Conservation (phyloP, 208 protist genomes). For the Crithidia brevicula region DNA sequence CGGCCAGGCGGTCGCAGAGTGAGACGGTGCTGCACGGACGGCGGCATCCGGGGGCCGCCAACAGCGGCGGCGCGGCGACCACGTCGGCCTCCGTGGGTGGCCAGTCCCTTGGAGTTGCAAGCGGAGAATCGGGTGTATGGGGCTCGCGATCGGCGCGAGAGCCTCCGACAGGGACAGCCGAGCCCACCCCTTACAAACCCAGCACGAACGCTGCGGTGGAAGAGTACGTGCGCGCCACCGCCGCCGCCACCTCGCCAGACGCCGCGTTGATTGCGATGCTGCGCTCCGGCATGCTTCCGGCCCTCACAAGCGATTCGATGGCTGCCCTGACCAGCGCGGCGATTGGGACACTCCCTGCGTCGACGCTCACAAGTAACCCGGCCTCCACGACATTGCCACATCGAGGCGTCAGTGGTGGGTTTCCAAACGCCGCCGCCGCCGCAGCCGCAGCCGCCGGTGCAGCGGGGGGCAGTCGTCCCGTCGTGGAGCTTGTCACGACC, state of each 20-base stretch:
- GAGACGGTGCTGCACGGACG: constrained; percentile 37
- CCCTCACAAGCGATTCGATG: constrained; percentile 5
- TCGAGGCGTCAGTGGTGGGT: not conserved
- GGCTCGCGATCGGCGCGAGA: constrained; percentile 6
- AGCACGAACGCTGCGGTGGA: constrained; percentile 14
- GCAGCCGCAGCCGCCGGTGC: not conserved
- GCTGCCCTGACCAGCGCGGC: constrained; percentile 16
- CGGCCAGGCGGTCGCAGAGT: constrained; percentile 39
- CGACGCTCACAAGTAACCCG: constrained; percentile 10
- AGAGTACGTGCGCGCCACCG: constrained; percentile 24
- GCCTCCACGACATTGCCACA: constrained; percentile 15
- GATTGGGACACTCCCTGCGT: constrained; percentile 3
- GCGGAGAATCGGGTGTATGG: constrained; percentile 8
- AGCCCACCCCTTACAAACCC: not conserved
- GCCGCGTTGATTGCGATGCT: constrained; percentile 6
- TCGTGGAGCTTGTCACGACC: constrained; percentile 28
- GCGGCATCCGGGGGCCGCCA: constrained; percentile 5
- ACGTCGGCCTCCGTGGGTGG: not conserved
- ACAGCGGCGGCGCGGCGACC: not conserved
- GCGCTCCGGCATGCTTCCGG: constrained; percentile 7
- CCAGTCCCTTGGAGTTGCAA: not conserved
- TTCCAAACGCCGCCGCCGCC: constrained; percentile 2
- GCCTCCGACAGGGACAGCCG: not conserved
- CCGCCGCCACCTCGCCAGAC: constrained; percentile 14
- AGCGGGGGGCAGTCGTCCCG: not conserved